Evolutionary conservation across 257 asterid species (phyloP), one percentile per base, ranked within the genome.

Genomic region (Sherardia arvensis): DNA sequence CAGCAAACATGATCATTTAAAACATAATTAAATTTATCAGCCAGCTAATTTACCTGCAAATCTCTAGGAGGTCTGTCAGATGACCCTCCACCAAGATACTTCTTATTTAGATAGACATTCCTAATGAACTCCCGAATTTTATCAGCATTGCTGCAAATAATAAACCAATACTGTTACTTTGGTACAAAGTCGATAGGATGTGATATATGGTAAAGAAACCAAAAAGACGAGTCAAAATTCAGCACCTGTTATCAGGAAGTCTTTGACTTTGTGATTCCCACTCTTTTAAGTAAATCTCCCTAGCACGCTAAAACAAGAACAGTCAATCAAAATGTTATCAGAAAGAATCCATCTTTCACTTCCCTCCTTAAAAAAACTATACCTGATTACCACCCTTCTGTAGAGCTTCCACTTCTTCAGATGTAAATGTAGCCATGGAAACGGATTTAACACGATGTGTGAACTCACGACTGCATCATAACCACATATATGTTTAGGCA

Each of bases 371-470:
- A 12, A 61, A n/a, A 23, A 45, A 23, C 29, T 26, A n/a, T 79
- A 85, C 98, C 97, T 92, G 98, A 77, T 92, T 92, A 34, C 98
- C 97, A 36, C 98, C 98, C 63, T 78, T 87, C 67, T 91, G 96
- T 76, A 91, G 96, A 79, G 93, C 85, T 69, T 92, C 95, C 76
- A 92, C 95, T 83, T 92, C 98, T 73, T 87, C 95, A 48, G 83
- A 80, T 66, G 93, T 82, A 70, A 92, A 92, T 77, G 84, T 92
- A 64, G 98, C 84, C 98, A 92, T 92, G 56, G 98, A 92, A 38
- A 92, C 97, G 26, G 98, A 92, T 79, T 92, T 92, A 56, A 92
- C 98, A 58, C 98, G 97, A 76, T 92, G 98, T 66, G 98, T 92
- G 75, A 92, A 92, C 78, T 92, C 98, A 56, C 98, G 98, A 66